A percentile compares a stretch with the other conserved stretches of the same genome.
Evolutionary conservation across 2,329 filamentous ascomycete species (phyloP).

Genomic region (Scedosporium apiospermum): DNA sequence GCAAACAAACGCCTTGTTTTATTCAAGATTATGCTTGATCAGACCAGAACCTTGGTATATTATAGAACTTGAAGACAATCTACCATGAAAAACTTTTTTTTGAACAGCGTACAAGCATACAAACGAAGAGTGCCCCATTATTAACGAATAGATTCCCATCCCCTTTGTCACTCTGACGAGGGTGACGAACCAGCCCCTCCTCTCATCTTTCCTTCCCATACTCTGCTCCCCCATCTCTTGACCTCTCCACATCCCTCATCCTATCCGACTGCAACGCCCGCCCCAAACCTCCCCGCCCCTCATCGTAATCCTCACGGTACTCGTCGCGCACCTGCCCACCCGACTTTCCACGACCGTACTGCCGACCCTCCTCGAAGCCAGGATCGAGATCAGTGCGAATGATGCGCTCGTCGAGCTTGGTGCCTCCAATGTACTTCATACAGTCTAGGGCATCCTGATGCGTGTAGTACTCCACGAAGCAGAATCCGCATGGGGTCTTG

Average conservation of each 20-base stretch:
- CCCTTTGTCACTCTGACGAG: no score
- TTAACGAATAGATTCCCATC: no score
- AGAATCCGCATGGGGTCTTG: conserved; percentile 98
- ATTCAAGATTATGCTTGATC: conserved; percentile 1
- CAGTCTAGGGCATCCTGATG: conserved; percentile 96
- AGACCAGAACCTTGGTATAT: no score
- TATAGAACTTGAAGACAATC: no score
- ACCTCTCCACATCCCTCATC: conserved; percentile 24
- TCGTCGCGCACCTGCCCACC: conserved; percentile 96
- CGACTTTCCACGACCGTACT: conserved; percentile 92
- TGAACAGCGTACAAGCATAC: no score
- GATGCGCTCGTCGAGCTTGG: conserved; percentile 93
- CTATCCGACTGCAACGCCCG: conserved; percentile 57
- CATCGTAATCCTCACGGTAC: conserved; percentile 94
- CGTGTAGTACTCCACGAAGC: conserved; percentile 98
- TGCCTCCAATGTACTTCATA: conserved; percentile 97
- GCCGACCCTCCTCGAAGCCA: conserved; percentile 88
- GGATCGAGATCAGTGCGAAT: conserved; percentile 94
- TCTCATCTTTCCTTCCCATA: conserved; percentile 25
- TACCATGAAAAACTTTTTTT: no score
- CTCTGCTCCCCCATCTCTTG: conserved; percentile 16
- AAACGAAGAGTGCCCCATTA: no score
- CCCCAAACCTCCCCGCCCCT: conserved; percentile 83
- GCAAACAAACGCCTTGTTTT: no score
- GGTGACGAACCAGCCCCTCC: conserved; percentile 7